A percentile compares a stretch with the other conserved stretches of the same genome.
phyloP scores from a whole-genome alignment of 495 filamentous ascomycete genomes.

The Rusavskia elegans region DNA sequence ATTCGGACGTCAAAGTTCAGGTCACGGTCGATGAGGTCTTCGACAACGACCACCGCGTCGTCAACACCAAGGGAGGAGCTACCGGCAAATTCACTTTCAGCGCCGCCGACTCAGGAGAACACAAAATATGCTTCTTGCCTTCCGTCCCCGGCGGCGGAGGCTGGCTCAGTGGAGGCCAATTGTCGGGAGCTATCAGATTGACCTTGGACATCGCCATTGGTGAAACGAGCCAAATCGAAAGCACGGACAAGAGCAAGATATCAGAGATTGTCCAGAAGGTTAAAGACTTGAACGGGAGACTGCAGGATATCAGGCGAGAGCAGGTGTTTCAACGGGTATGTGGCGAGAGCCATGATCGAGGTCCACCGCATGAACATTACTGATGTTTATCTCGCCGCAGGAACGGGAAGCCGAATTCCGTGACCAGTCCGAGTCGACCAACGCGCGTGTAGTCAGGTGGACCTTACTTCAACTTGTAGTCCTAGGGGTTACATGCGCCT shows the following conservation, averaged over 20 bases:
- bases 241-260: constrained; percentile 84
- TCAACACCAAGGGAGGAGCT: constrained; percentile 61
- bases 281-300: constrained; percentile 70
- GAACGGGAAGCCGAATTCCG: constrained; percentile 97
- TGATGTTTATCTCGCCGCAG: constrained; percentile 23
- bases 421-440: constrained; percentile 90
- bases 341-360: constrained; percentile 1
- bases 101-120: constrained; percentile 82
- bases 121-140: constrained; percentile 86
- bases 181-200: constrained; percentile 62
- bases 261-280: constrained; percentile 80
- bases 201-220: constrained; percentile 88
- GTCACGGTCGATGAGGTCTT: constrained; percentile 94
- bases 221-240: constrained; percentile 88
- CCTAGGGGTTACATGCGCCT: constrained; percentile 83
- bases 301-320: constrained; percentile 83
- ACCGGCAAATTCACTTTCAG: constrained; percentile 90
- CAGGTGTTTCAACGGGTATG: constrained; percentile 92
- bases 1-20: constrained; percentile 61
- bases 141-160: constrained; percentile 44
- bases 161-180: constrained; percentile 50
- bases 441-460: constrained; percentile 87
- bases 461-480: constrained; percentile 77
- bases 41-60: constrained; percentile 94
- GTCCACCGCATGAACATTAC: too few relatives aligned